Conservation (phyloP, 2,329 filamentous ascomycete species). For the Fusarium succisae region DNA sequence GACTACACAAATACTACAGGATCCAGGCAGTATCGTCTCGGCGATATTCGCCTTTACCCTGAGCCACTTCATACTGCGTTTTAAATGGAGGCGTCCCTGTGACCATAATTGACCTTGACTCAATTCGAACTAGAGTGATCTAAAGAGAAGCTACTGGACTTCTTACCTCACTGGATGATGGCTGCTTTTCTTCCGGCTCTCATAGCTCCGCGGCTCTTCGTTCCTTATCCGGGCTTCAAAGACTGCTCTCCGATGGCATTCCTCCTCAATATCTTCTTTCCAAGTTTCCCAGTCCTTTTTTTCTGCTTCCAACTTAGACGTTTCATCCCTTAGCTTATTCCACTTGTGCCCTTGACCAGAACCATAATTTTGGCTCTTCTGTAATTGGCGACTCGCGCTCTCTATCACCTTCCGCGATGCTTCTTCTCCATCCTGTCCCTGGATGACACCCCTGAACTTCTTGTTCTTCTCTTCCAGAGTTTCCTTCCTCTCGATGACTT, state of each 20-base stretch:
- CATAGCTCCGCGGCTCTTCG: not conserved
- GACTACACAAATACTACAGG: not conserved
- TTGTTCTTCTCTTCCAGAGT: not conserved
- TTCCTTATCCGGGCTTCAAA: not conserved
- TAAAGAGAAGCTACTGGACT: fast-evolving
- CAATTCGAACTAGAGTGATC: too few species aligned
- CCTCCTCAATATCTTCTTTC: not conserved
- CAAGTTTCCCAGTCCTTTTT: not conserved
- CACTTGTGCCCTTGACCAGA: not conserved
- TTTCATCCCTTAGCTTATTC: not conserved
- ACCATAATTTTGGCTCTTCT: not conserved
- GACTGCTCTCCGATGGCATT: not conserved
- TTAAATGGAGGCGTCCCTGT: not conserved
- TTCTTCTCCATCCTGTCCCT: not conserved
- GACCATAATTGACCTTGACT: not conserved
- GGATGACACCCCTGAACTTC: not conserved
- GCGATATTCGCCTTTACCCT: not conserved
- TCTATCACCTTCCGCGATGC: not conserved
- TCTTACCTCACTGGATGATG: not conserved
- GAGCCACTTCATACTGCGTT: not conserved
- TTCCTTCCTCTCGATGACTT: fast-evolving
- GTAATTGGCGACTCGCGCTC: not conserved
- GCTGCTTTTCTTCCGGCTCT: not conserved
- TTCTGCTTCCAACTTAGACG: not conserved
- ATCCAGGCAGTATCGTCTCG: not conserved